A percentile compares a stretch with the other conserved stretches of the same genome.
Evolutionary conservation across 2,329 filamentous ascomycete species (phyloP).

Genomic region (Botrytis tulipae): DNA sequence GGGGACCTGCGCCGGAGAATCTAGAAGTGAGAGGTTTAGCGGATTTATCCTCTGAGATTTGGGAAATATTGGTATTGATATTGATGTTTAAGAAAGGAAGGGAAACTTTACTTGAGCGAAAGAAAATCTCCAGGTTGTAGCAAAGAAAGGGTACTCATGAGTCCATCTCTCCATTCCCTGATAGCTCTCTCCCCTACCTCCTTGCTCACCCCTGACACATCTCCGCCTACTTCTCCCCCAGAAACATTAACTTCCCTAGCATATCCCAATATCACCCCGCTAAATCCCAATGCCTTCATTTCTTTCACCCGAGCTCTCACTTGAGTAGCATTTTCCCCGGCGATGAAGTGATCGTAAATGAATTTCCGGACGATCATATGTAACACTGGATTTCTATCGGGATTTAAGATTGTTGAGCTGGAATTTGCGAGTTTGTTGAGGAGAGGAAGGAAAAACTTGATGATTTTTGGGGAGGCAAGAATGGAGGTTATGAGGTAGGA

Average conservation of each 20-base stretch:
- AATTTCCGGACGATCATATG: constrained; percentile 69
- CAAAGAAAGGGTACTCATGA: constrained; percentile 52
- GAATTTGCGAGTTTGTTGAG: constrained; percentile 18
- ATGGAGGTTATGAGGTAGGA: constrained; percentile 20
- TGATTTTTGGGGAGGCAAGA: constrained; percentile 19
- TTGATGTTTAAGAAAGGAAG: background rate
- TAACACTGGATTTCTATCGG: constrained; percentile 71
- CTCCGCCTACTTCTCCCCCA: background rate
- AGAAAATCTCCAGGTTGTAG: constrained; percentile 51
- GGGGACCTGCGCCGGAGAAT: constrained; percentile 49
- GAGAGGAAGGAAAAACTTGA: constrained; percentile 20
- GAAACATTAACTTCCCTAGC: constrained; percentile 62
- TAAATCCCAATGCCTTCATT: constrained; percentile 72
- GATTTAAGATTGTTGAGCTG: constrained; percentile 35
- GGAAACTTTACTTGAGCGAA: constrained; percentile 47
- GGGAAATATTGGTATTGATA: background rate
- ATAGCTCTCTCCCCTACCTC: constrained; percentile 20
- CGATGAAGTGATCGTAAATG: constrained; percentile 87
- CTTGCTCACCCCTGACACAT: background rate
- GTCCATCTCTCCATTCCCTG: constrained; percentile 49
- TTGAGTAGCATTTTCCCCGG: constrained; percentile 68
- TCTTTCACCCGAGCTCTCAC: constrained; percentile 61
- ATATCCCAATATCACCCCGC: constrained; percentile 79
- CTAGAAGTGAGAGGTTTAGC: constrained; percentile 32
- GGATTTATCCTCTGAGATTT: background rate